These are phyloP conservation scores for Glycyrrhiza uralensis DNA, from an alignment of 306 rosid species.

Conservation along the genomic window DNA sequence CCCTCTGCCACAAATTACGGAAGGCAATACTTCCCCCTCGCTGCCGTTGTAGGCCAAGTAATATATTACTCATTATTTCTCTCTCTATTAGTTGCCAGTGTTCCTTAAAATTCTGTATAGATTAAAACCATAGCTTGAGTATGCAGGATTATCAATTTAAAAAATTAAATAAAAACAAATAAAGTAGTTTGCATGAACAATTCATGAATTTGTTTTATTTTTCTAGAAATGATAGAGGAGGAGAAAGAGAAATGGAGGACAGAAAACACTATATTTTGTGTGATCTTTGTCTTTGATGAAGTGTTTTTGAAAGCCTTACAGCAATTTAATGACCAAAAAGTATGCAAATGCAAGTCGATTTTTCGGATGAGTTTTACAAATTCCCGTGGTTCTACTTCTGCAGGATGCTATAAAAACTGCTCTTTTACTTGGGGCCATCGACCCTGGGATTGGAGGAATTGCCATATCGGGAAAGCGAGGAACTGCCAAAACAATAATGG, in stretches of 20 bases:
- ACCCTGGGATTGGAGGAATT: conserved; percentile 86
- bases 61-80: not conserved
- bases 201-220: not conserved
- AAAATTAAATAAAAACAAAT: not conserved
- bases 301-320: not conserved
- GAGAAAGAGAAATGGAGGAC: not conserved
- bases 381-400: conserved; percentile 24
- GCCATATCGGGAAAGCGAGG: conserved; percentile 92
- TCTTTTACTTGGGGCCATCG: conserved; percentile 87
- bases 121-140: not conserved
- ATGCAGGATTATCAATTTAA: not conserved
- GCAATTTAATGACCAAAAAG: not conserved
- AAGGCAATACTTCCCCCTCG: conserved; percentile 81
- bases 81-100: not conserved
- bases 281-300: not conserved
- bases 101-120: no score
- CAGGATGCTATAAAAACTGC: conserved; percentile 97
- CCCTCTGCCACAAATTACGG: conserved; percentile 43
- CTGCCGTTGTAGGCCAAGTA: conserved; percentile 98
- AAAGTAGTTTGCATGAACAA: not conserved
- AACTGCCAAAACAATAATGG: conserved; percentile 95
- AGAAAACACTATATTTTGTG: not conserved
- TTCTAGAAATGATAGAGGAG: not conserved
- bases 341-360: not conserved
- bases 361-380: conserved; percentile 13